Evolutionary conservation across 2,329 filamentous ascomycete species (phyloP).

Genomic region (Paecilomyces sp.): DNA sequence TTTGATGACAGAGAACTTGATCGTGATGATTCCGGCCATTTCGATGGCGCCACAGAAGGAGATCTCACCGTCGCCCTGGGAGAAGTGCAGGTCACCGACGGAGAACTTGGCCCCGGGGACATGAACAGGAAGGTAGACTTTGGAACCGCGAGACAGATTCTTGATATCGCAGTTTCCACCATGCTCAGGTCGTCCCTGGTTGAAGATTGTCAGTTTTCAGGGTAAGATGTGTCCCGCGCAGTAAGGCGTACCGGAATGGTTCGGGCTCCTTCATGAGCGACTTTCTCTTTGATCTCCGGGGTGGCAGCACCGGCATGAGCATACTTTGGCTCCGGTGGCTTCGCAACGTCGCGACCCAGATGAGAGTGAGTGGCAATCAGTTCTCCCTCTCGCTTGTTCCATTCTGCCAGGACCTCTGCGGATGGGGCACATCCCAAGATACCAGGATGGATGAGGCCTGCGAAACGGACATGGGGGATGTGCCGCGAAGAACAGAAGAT

Average conservation of each 20-base stretch:
- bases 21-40: slow-evolving; percentile 85
- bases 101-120: slow-evolving; percentile 82
- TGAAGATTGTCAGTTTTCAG: background rate
- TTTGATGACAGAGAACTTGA: slow-evolving; percentile 86
- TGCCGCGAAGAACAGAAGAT: slow-evolving; percentile 80
- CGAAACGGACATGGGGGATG: slow-evolving; percentile 79
- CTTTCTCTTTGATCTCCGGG: slow-evolving; percentile 53
- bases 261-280: slow-evolving; percentile 71
- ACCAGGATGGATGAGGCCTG: slow-evolving; percentile 83
- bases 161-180: slow-evolving; percentile 92
- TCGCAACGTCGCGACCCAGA: slow-evolving; percentile 64
- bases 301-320: slow-evolving; percentile 64
- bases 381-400: slow-evolving; percentile 78
- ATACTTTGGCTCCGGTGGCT: slow-evolving; percentile 65
- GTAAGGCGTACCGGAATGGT: slow-evolving; percentile 59
- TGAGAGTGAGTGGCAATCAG: slow-evolving; percentile 63
- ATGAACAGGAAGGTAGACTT: slow-evolving; percentile 82
- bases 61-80: slow-evolving; percentile 84
- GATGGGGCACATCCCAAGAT: slow-evolving; percentile 87
- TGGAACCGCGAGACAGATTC: slow-evolving; percentile 69
- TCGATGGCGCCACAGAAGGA: slow-evolving; percentile 86
- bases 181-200: slow-evolving; percentile 65
- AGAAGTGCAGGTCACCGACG: slow-evolving; percentile 83
- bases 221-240: background rate
- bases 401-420: slow-evolving; percentile 65